phyloP scores from a whole-genome alignment of 164 flowering plant species.

The Buxus sempervirens region DNA sequence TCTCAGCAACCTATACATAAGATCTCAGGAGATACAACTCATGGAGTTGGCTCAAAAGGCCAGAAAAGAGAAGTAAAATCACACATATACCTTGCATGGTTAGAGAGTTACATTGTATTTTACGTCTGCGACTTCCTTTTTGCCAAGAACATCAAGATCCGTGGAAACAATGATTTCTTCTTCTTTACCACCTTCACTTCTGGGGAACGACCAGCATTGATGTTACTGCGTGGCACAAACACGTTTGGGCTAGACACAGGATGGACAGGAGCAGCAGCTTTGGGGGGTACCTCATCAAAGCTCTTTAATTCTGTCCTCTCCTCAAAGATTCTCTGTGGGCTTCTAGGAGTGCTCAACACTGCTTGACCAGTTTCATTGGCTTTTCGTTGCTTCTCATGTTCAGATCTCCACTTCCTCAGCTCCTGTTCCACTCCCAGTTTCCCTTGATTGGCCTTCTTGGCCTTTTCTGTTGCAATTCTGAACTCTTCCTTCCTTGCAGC shows the following conservation, averaged over 20 bases:
- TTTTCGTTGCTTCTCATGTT: constrained; percentile 70
- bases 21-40: neutral
- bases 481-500: constrained; percentile 48
- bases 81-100: neutral
- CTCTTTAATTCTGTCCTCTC: constrained; percentile 37
- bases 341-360: constrained; percentile 23
- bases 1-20: neutral
- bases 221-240: constrained; percentile 12
- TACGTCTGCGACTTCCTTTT: constrained; percentile 4
- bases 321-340: constrained; percentile 42
- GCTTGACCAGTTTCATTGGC: constrained; percentile 41
- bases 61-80: neutral
- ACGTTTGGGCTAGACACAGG: constrained; percentile 28
- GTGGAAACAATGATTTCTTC: constrained; percentile 9
- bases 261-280: constrained; percentile 18
- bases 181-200: neutral
- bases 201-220: constrained; percentile 24
- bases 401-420: constrained; percentile 87
- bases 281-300: constrained; percentile 22
- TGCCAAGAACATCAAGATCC: constrained; percentile 15
- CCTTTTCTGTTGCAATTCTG: constrained; percentile 53
- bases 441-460: constrained; percentile 80
- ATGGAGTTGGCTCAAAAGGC: neutral
- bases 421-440: constrained; percentile 86
- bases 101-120: neutral